Conservation (phyloP, 1,284 basidiomycete species). For the Volvariella surrecta region DNA sequence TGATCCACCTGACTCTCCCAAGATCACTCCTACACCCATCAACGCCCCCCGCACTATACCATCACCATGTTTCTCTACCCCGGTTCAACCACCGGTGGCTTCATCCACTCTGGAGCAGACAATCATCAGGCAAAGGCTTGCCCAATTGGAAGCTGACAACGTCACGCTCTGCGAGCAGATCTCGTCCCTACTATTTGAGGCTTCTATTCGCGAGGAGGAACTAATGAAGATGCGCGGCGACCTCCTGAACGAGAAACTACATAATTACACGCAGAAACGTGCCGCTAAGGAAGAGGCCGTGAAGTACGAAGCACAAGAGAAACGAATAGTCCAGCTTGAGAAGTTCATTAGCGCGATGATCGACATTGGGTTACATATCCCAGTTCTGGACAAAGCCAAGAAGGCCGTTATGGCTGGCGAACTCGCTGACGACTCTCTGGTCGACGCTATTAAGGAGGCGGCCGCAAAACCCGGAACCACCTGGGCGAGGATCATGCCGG, state of each 20-base stretch:
- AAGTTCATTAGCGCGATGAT: conserved; percentile 4
- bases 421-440: conserved; percentile 21
- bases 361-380: conserved; percentile 1
- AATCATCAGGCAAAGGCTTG: background rate
- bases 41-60: background rate
- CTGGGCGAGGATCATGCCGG: conserved; percentile 30
- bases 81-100: too few species aligned
- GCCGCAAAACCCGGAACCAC: conserved; percentile 24
- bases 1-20: background rate
- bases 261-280: background rate
- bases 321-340: conserved; percentile 1
- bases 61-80: background rate
- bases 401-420: conserved; percentile 1
- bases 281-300: background rate
- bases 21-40: background rate
- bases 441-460: conserved; percentile 31
- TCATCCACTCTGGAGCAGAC: background rate
- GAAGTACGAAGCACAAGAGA: background rate
- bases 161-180: background rate
- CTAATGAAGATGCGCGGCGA: background rate
- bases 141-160: background rate
- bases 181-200: background rate
- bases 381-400: conserved; percentile 2
- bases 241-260: background rate
- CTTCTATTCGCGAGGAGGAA: background rate